Evolutionary conservation across 148 eudicot genomes (phyloP), one percentile per base, ranked within the genome.

Genomic region (Amaranthus hypochondriacus): DNA sequence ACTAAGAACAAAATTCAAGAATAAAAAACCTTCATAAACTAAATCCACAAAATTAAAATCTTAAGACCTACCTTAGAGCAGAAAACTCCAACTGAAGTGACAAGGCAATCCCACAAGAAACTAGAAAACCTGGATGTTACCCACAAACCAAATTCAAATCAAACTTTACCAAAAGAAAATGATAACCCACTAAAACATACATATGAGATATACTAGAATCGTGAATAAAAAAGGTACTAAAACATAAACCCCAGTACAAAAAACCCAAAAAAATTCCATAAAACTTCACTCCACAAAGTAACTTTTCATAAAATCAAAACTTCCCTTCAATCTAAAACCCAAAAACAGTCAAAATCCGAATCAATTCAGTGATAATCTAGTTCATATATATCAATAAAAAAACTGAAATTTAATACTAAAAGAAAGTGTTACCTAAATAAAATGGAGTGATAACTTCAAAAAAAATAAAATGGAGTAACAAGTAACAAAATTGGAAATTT

Each of bases 181-280:
- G 3, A 56, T 10, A 18, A 53, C 13, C 2, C 15, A 68, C 28
- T 48, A 48, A 6, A 7, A 48, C 18, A 68, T 52, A 13, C 39
- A 73, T 66, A 51, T 21, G 7, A 1, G 18, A 48, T 9, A 73
- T 49, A 65, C 67, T 50, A 1, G 54, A 50, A 50, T 51, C 51
- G 50, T 52, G 21, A 68, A 68, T 18, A 18, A 18, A 18, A 18
- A 18, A 18, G 18, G 18, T 18, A 7, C 48, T 14, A 13, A 66
- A 66, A 9, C 61, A 11, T 6, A 66, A 70, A 66, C 46, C 66
- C 46, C 9, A 68, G 21, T 12, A 2, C 55, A 48, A 3, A 60
- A 44, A 49, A 70, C 62, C 56, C 46, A 39, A 7, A 59, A 56
- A 78, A 56, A 71, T 72, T 56, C 52, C 57, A 18, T 50, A 71